phyloP scores from a whole-genome alignment of 2,329 filamentous ascomycete genomes.

The Lasiodiplodia sp. region DNA sequence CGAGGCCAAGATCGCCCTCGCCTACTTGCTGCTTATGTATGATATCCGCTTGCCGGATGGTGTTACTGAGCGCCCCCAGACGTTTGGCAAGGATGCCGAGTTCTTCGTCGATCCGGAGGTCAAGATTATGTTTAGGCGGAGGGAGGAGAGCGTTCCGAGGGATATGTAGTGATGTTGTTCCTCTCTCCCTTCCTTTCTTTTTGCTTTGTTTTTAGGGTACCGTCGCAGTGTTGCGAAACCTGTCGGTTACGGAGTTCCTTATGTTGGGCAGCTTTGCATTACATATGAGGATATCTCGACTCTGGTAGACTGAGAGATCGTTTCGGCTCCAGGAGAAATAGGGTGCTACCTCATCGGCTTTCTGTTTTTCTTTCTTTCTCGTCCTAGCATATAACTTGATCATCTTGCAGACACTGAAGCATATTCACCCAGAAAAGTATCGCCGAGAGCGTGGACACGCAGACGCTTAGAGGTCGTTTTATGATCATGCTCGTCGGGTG shows the following conservation, averaged over 20 bases:
- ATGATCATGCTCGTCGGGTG: no score
- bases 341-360: no score
- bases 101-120: background rate
- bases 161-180: no score
- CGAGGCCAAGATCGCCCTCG: conserved; percentile 31
- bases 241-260: no score
- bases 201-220: no score
- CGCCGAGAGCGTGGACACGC: background rate
- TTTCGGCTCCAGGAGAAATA: no score
- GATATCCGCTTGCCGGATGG: conserved; percentile 7
- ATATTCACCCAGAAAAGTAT: background rate
- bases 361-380: background rate
- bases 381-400: background rate
- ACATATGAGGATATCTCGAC: no score
- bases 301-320: background rate
- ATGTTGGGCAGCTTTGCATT: no score
- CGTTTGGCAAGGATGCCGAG: background rate
- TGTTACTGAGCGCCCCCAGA: background rate
- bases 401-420: background rate
- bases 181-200: no score
- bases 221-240: no score
- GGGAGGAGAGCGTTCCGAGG: background rate
- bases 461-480: background rate
- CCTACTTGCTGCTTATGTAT: conserved; percentile 32
- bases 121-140: background rate